A percentile compares a stretch with the other conserved stretches of the same genome.
phyloP scores from a whole-genome alignment of 1,284 basidiomycete genomes.

The Leccinum olivaceoglutinosum region DNA sequence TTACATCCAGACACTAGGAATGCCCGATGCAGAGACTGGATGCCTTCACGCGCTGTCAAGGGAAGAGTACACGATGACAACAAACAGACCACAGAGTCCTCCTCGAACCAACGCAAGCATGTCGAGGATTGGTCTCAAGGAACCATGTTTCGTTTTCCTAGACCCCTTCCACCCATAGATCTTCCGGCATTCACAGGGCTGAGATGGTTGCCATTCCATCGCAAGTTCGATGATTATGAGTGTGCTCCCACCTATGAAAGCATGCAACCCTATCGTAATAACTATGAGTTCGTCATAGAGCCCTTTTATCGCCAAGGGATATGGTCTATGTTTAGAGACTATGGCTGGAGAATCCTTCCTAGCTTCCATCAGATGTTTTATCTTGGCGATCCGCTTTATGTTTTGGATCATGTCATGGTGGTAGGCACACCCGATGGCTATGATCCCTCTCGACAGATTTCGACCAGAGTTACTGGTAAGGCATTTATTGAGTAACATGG shows the following conservation, averaged over 20 bases:
- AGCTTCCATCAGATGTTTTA: background rate
- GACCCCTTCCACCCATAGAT: background rate
- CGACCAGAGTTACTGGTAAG: background rate
- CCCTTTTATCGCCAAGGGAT: background rate
- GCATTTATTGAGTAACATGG: background rate
- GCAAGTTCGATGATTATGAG: background rate
- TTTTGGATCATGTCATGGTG: background rate
- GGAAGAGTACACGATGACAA: background rate
- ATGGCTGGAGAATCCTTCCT: background rate
- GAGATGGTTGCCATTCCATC: background rate
- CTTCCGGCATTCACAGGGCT: background rate
- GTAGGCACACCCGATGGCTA: background rate
- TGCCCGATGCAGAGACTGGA: background rate
- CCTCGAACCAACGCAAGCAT: background rate
- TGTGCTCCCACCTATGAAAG: background rate
- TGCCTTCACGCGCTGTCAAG: background rate
- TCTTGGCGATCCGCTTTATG: background rate
- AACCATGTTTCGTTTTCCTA: background rate
- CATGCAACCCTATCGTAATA: background rate
- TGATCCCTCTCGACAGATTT: background rate
- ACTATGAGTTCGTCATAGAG: background rate
- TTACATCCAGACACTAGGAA: background rate
- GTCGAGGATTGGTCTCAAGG: background rate
- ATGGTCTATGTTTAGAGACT: background rate
- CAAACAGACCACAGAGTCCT: no score